These are phyloP conservation scores for Polytolypa hystricis DNA, from an alignment of 2,329 filamentous ascomycete species.

Conservation along the genomic window DNA sequence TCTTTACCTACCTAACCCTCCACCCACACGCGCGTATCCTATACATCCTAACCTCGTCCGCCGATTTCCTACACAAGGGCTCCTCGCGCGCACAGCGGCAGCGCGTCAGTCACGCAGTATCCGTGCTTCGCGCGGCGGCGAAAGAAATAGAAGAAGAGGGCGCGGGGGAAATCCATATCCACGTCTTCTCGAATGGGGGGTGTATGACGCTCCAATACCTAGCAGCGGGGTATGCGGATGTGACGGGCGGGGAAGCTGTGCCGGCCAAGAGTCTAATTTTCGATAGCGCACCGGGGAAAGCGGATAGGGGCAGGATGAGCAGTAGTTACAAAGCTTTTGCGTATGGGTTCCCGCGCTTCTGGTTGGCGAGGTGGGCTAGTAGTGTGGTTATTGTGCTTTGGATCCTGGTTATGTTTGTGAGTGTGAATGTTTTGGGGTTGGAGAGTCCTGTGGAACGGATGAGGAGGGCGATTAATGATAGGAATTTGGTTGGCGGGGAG, in stretches of 20 bases:
- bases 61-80: constrained; percentile 20
- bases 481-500: constrained; percentile 8
- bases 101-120: constrained; percentile 18
- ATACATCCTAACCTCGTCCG: constrained; percentile 27
- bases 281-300: constrained; percentile 37
- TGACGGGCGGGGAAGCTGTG: constrained; percentile 23
- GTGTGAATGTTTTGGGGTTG: too few species aligned
- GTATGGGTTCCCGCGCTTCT: constrained; percentile 26
- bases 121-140: too few species aligned
- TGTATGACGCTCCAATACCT: constrained; percentile 29
- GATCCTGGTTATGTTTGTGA: constrained; percentile 12
- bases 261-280: constrained; percentile 33
- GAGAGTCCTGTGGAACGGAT: constrained; percentile 19
- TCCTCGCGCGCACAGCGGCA: constrained; percentile 15
- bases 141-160: too few species aligned
- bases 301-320: constrained; percentile 17
- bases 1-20: constrained; percentile 32
- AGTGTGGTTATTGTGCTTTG: constrained; percentile 15
- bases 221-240: constrained; percentile 26
- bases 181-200: constrained; percentile 43
- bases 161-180: constrained; percentile 25
- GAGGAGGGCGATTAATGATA: constrained; percentile 24
- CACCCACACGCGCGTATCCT: constrained; percentile 34
- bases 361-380: too few species aligned
- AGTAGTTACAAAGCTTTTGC: constrained; percentile 24